phyloP scores from a whole-genome alignment of 2,329 filamentous ascomycete species.

The Didymella segeticola region DNA sequence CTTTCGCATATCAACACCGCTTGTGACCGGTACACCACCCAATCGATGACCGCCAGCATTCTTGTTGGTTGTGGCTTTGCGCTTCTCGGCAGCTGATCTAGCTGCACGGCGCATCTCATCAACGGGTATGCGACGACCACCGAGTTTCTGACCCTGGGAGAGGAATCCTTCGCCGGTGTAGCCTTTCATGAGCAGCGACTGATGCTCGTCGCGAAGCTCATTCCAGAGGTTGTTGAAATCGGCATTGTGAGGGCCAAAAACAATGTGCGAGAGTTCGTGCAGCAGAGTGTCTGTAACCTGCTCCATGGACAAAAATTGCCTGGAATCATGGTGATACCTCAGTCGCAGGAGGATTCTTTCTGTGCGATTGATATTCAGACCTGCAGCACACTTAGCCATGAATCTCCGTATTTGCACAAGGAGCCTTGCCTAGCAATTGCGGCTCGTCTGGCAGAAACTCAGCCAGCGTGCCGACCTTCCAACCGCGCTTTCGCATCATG shows the following conservation, averaged over 20 bases:
- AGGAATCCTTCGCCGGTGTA: conserved; percentile 92
- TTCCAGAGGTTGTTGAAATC: conserved; percentile 89
- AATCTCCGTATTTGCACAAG: neutral
- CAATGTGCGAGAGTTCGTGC: conserved; percentile 89
- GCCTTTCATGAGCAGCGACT: conserved; percentile 76
- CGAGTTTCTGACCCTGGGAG: conserved; percentile 74
- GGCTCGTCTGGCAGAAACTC: conserved; percentile 83
- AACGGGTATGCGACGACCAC: conserved; percentile 62
- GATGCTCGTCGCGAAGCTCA: conserved; percentile 84
- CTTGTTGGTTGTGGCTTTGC: conserved; percentile 62
- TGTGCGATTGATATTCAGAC: conserved; percentile 78
- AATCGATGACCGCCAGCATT: conserved; percentile 78
- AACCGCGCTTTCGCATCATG: conserved; percentile 86
- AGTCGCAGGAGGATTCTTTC: conserved; percentile 83
- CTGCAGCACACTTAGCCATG: conserved; percentile 43
- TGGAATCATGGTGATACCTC: conserved; percentile 75
- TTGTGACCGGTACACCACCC: conserved; percentile 66
- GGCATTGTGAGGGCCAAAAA: conserved; percentile 80
- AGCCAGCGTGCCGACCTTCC: conserved; percentile 78
- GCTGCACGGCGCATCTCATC: conserved; percentile 78
- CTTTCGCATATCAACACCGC: conserved; percentile 72
- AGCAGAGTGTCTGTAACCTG: conserved; percentile 88
- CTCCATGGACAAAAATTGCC: conserved; percentile 81
- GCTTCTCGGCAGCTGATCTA: conserved; percentile 75
- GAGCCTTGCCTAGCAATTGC: conserved; percentile 70